Evolutionary conservation across 164 flowering plant genomes (phyloP), one percentile per base, ranked within the genome.

Genomic region (Sextonia rubra): DNA sequence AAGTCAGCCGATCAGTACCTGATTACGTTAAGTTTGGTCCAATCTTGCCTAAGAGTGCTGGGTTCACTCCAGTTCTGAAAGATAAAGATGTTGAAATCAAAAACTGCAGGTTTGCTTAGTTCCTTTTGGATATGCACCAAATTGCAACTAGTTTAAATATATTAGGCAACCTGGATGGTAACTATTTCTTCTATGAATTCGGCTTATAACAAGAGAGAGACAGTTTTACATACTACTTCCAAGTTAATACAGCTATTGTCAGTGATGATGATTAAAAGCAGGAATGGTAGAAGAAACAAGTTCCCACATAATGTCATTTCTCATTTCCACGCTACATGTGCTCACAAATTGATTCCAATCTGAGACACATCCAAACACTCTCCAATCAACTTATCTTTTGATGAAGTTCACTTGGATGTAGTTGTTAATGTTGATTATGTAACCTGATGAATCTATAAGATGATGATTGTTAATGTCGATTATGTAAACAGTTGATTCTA

Each of bases 21-120:
- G 89, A 91, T 79, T 87, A 76, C 71, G 89, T 91, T 18, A 88
- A 86, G 75, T 91, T 91, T 73, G 93, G 96, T 66, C 96, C 96
- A 26, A 85, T 91, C 71, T 80, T 91, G 80, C 96, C 96, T 11
- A 88, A 79, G 77, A 88, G 88, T 79, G 91, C 90, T 18, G 96
- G 93, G 8, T 89, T 91, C 80, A 83, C 89, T 68, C 78, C 81
- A 29, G 69, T 82, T 52, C 47, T 77, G 60, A 78, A 76, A 71
- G 71, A 81, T 60, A 83, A 76, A 75, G 77, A 82, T 60, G 69
- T 73, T 23, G 74, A 71, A 67, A 73, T 73, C 68, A 79, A 77
- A 52, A 71, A 73, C 56, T 77, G 70, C 80, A 87, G 90, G 91
- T 88, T 44, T 78, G 68, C 44, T 30, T 64, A 17, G n/a, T 7